Evolutionary conservation across 768 basidiomycete genomes (phyloP).

Genomic region (Macrocybe gigantea): DNA sequence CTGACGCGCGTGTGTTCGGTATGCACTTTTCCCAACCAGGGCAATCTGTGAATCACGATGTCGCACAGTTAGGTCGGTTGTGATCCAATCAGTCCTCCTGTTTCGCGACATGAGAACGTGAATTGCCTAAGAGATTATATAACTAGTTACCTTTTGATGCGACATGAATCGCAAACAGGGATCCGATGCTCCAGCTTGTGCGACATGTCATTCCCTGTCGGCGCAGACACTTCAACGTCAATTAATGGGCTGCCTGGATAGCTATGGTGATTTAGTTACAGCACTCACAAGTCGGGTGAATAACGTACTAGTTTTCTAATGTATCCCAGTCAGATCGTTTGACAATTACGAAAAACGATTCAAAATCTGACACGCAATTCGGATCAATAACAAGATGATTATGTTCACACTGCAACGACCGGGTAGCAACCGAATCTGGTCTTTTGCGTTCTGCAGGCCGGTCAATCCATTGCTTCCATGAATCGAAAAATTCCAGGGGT

Average conservation of each 20-base stretch:
- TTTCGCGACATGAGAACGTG: too few species aligned
- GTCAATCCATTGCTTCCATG: conserved; percentile 68
- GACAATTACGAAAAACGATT: conserved; percentile 50
- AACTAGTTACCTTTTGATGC: conserved; percentile 41
- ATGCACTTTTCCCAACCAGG: conserved; percentile 11
- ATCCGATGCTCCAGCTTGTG: conserved; percentile 25
- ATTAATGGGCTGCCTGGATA: conserved; percentile 56
- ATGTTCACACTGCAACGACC: conserved; percentile 64
- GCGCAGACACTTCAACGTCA: conserved; percentile 30
- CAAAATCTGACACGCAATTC: conserved; percentile 52
- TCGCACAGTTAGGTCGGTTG: conserved; percentile 58
- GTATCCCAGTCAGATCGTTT: conserved; percentile 60
- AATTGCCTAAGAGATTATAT: too few species aligned
- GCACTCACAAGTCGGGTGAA: not conserved
- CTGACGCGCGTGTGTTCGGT: conserved; percentile 23
- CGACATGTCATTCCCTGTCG: conserved; percentile 19
- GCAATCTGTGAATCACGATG: conserved; percentile 17
- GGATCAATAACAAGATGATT: conserved; percentile 60
- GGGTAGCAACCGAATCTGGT: conserved; percentile 60
- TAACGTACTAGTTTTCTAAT: conserved; percentile 50
- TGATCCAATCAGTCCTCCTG: conserved; percentile 53
- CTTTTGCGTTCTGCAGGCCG: conserved; percentile 49
- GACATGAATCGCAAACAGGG: conserved; percentile 56
- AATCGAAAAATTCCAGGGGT: conserved; percentile 53
- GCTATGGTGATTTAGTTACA: conserved; percentile 24